Evolutionary conservation across 2,329 filamentous ascomycete species (phyloP), one percentile per base, ranked within the genome.

Genomic region (Ceratocystis variospora): DNA sequence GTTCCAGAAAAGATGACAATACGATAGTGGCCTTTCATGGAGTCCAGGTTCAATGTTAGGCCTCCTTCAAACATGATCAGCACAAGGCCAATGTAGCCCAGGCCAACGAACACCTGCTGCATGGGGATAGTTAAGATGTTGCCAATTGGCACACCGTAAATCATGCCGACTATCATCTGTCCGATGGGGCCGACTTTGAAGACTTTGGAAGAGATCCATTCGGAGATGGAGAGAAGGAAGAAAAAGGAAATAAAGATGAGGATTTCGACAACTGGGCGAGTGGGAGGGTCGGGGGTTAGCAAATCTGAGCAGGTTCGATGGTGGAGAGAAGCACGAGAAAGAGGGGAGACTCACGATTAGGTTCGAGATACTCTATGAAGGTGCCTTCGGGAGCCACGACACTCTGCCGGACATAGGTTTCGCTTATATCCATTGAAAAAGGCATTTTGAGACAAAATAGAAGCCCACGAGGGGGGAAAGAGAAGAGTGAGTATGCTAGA

Each of bases 31-130:
- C 75, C 73, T 69, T 76, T 76, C 8, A 80, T 72, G 1, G 80
- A 73, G 69, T 80, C 79, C 2, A 80, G 70, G 0, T 78, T 76
- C 37, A 78, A 73, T 8, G 76, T 75, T 17, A 81, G 72, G 0
- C 79, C 78, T n/a, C 79, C 79, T 72, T 80, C 77, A 66, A 80
- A 80, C 50, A 80, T 80, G 66, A 81, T 79, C 48, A 81, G 70
- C 59, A 81, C 77, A 57, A 80, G 70, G 1, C 79, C 79, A 19
- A 80, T 71, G 69, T 80, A 80, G 22, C 79, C 79, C 25, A 80
- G 68, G 1, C 74, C 74, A 3, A 80, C 71, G 66, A 80, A 79
- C 0, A 77, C 78, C 59, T 77, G 71, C 68, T 79, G 77, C 78
- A 77, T 79, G 25, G 73, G 68, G 4, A 70, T 46, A 3, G 74